A percentile compares a stretch with the other conserved stretches of the same genome.
Evolutionary conservation across 371 early-diverging fungal genomes (phyloP).

Genomic region (Umbelopsis sp.): DNA sequence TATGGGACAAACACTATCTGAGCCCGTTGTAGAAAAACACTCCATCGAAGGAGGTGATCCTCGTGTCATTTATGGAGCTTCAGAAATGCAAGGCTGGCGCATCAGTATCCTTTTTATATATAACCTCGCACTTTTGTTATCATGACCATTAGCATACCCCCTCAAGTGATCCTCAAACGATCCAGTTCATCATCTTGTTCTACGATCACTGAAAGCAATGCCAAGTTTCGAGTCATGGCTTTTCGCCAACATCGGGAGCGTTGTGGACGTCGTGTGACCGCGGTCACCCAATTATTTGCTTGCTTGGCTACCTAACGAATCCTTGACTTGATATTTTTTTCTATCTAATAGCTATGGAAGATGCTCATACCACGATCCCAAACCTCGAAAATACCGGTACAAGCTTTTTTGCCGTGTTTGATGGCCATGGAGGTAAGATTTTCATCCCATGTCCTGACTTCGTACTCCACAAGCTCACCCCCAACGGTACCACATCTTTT

Average conservation of each 20-base stretch:
- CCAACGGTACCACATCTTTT: too few species aligned
- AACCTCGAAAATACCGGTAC: conserved; percentile 60
- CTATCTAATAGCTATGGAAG: conserved; percentile 87
- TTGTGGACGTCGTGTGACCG: conserved; percentile 18
- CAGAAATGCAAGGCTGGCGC: conserved; percentile 98
- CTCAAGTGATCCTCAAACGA: neutral
- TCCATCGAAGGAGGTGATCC: conserved; percentile 72
- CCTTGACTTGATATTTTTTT: conserved; percentile 16
- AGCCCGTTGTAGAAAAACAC: conserved; percentile 91
- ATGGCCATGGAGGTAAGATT: conserved; percentile 92
- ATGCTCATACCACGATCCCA: conserved; percentile 91
- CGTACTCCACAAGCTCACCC: too few species aligned
- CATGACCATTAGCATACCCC: conserved; percentile 1
- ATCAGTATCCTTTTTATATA: conserved; percentile 68
- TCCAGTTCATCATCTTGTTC: neutral
- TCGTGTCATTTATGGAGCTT: conserved; percentile 83
- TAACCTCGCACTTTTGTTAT: conserved; percentile 1
- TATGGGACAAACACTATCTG: conserved; percentile 97
- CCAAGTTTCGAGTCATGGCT: neutral
- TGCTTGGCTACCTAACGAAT: conserved; percentile 44
- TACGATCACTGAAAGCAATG: neutral
- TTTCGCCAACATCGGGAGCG: neutral
- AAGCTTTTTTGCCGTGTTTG: conserved; percentile 95
- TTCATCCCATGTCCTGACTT: neutral
- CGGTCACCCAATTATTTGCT: conserved; percentile 50